Evolutionary conservation across 495 filamentous ascomycete genomes (phyloP), one percentile per base, ranked within the genome.

Genomic region (Aspergillus homomorphus): DNA sequence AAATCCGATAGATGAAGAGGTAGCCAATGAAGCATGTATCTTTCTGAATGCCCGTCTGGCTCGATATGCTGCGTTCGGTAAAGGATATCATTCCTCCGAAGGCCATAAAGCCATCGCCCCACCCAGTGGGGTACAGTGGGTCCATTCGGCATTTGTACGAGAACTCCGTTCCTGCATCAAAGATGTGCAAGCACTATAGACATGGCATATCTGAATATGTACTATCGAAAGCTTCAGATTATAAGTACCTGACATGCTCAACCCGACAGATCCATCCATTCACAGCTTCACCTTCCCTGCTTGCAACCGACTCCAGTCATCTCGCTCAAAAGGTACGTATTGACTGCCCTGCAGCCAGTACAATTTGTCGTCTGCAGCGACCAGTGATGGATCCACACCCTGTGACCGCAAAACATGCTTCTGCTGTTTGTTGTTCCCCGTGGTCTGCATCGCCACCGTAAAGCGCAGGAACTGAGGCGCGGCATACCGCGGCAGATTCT

Each of bases 381-480:
- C 79, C 44, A 80, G 81, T 4, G 61, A 66, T 0, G 86, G 87
- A 63, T 92, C 82, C 2, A 94, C 90, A 0, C 91, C 92, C 59
- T 93, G 79, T 1, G 69, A 72, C n/a, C 89, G 76, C 57, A 97
- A 69, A 0, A 74, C 69, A 62, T 86, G 81, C 69, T 83, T 97
- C 69, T 92, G 86, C 67, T 94, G 89, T 74, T 96, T 96, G 61
- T 91, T 89, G 59, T 89, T 96, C 0, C 91, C 90, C 9, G 92
- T 96, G 0, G 80, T 74, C 54, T 87, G 80, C 68, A 86, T 81
- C 8, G 78, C 75, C 51, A 73, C 76, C 0, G 84, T 82, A 0
- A 91, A 67, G 4, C 92, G 79, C 45, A 97, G 51, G 69, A 96
- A 97, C 1, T 93, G 60, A 1, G 92, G 92, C 1, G 88, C 80